Base-by-base conservation (phyloP, 495 filamentous ascomycete genomes). In the Penicillium argentinense region DNA sequence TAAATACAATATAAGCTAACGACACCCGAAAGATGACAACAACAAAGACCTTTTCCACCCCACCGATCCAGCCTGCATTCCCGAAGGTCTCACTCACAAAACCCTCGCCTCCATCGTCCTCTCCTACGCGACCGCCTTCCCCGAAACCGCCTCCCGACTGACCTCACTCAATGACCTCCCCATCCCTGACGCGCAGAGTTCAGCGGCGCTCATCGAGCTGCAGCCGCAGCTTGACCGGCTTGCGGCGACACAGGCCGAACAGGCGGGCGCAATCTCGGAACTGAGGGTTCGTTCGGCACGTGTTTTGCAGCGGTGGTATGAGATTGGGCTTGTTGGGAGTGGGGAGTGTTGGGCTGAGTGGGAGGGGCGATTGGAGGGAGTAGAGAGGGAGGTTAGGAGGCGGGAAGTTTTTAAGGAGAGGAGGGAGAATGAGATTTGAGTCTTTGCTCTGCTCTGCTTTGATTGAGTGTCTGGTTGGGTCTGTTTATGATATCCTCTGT, bases 261-360 rank as follows among this genome's bases (percentile, higher is more conserved):
- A 96, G 65, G 80, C 77, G n/a, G 80, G 79, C 9, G 80, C 73
- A 52, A 80, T 96, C 25, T 80, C 84, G 19, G 82, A 82, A 47
- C 62, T 98, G 47, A 64, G 90, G 37, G 72, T 75, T n/a, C 74
- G 87, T 14, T 95, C 81, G 45, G 91, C 90, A 45, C 62, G 64
- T 18, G 67, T 83, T n/a, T 62, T 97, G 44, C 79, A 89, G 64
- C 65, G 78, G 13, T 96, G 91, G 89, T 92, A 95, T 68, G 82
- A 91, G 56, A 65, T 82, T 18, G 77, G 82, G 9, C 71, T 92
- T 41, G 63, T 95, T 28, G 76, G 79, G 11, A 80, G 78, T 53
- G 84, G 85, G 0, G 80, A 86, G 50, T 83, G 76, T 44, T 87
- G 89, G 75, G 84, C 84, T 9, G 85, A 88, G 28, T 83, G 83